A percentile compares a stretch with the other conserved stretches of the same genome.
These are phyloP conservation scores for Pythium apleroticum DNA, from an alignment of 352 stramenopile species.

Conservation along the genomic window DNA sequence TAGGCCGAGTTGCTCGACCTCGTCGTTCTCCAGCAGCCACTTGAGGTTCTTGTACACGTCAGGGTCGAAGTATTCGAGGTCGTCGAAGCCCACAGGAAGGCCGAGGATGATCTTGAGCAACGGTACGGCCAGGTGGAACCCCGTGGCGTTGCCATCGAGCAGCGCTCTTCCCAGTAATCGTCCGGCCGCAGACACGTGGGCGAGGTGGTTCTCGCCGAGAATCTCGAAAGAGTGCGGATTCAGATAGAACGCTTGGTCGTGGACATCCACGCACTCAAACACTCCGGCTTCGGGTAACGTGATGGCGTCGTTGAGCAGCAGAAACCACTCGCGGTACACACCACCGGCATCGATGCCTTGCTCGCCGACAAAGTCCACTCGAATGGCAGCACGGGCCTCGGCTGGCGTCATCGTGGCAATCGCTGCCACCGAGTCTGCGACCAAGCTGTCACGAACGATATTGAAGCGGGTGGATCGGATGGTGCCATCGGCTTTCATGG, in stretches of 20 bases:
- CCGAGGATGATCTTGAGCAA: constrained; percentile 97
- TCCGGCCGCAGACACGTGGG: constrained; percentile 52
- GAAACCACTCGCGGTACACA: constrained; percentile 88
- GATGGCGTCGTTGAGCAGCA: constrained; percentile 61
- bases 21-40: constrained; percentile 54
- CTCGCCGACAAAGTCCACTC: constrained; percentile 83
- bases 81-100: constrained; percentile 91
- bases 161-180: constrained; percentile 56
- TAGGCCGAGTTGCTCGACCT: constrained; percentile 46
- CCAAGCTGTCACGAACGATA: constrained; percentile 13
- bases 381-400: constrained; percentile 57
- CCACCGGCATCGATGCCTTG: constrained; percentile 81
- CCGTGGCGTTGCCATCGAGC: constrained; percentile 90
- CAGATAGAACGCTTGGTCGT: constrained; percentile 51
- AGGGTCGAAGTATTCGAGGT: constrained; percentile 84
- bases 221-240: constrained; percentile 27
- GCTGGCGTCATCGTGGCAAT: constrained; percentile 51
- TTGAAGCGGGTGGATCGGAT: constrained; percentile 25
- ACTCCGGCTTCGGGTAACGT: constrained; percentile 36
- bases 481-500: constrained; percentile 11
- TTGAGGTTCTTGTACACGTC: constrained; percentile 50
- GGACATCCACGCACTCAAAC: constrained; percentile 40
- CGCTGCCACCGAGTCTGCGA: constrained; percentile 71
- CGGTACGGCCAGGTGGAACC: constrained; percentile 91
- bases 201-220: constrained; percentile 61